Base-by-base conservation (phyloP, 1,284 basidiomycete genomes). In the Cystobasidiaceae sp. region DNA sequence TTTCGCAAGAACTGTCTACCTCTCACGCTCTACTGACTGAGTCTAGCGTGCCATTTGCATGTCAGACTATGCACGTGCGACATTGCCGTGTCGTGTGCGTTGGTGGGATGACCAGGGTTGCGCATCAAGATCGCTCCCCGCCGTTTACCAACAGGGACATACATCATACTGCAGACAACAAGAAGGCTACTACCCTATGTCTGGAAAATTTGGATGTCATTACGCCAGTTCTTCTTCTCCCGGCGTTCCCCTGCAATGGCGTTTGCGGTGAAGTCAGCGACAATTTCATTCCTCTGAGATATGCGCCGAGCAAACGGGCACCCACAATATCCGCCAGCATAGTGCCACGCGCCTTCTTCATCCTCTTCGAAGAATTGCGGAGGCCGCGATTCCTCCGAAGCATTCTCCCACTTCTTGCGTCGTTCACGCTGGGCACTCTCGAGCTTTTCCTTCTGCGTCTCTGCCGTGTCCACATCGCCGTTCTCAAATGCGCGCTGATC, bases 401-500 rank as follows among this genome's bases (percentile, higher is more conserved):
- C 61, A 2, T 57, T 66, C 81, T 77, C 75, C 83, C 76, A 59
- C 41, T 75, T 71, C 62, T 76, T 75, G 15, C 78, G 71, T 30
- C 78, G 70, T 17, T 69, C 68, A 3, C 80, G 73, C 70, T 81
- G 80, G 25, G 74, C 73, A 56, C 75, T 87, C 75, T 96, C 93
- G 11, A 94, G 78, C 32, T 82, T 80, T 28, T 79, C 76, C 78
- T 96, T 96, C 73, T 88, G 82, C 54, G 77, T 76, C 73, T 96
- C 92, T 1, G 92, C 91, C 49, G 79, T 73, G 66, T 90, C 86
- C 2, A 89, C 75, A 49, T 88, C 78, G 11, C 91, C 92, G 68
- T 88, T 83, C 76, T 96, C 93, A 46, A 93, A 80, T 3, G 90
- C 89, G 30, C 87, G 80, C 58, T 94, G 88, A 77, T 96, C 92